Conservation (phyloP, 306 rosid genomes). For the Canavalia gladiata region DNA sequence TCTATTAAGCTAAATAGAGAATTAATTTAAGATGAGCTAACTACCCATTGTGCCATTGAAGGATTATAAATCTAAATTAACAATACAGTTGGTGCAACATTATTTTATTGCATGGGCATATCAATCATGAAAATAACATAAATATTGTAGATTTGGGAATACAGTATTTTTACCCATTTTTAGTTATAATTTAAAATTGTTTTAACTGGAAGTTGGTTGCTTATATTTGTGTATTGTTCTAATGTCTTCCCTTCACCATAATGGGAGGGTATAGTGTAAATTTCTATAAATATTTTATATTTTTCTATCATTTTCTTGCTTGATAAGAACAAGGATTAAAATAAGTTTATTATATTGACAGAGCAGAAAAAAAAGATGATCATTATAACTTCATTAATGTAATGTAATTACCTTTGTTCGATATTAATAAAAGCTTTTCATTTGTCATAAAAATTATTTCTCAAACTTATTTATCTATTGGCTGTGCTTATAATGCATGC, state of each 20-base stretch:
- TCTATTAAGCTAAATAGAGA: neutral
- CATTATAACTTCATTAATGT: neutral
- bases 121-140: neutral
- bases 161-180: neutral
- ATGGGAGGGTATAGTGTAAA: neutral
- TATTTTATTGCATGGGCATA: neutral
- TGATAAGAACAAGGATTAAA: neutral
- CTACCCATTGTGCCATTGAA: neutral
- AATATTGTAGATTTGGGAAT: neutral
- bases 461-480: slow-evolving; percentile 24
- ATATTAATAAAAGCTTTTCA: neutral
- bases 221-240: neutral
- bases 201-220: neutral
- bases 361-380: neutral
- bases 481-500: slow-evolving; percentile 36
- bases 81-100: slow-evolving; percentile 1
- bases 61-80: neutral
- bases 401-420: slow-evolving; percentile 16
- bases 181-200: neutral
- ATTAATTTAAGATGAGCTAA: neutral
- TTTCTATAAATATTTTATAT: neutral
- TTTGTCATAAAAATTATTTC: slow-evolving; percentile 38
- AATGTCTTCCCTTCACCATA: neutral
- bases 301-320: neutral
- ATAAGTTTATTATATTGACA: slow-evolving; percentile 6